phyloP scores from a whole-genome alignment of 305 asterid species.

The Fraxinus velutina region DNA sequence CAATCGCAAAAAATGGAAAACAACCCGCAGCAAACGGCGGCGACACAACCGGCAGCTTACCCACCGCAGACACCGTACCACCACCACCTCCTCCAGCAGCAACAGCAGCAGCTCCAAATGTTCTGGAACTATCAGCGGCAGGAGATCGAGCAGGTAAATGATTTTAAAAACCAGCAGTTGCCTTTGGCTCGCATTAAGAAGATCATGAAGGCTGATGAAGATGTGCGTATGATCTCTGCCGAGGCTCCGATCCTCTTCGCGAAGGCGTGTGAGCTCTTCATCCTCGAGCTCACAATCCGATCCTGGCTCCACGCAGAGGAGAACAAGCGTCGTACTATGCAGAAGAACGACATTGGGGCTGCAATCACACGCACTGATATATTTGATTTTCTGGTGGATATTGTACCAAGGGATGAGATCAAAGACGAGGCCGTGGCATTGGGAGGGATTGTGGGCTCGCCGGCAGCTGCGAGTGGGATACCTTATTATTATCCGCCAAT shows the following conservation, averaged over 20 bases:
- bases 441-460: conserved; percentile 31
- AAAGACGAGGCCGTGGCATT: conserved; percentile 55
- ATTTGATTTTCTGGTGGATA: conserved; percentile 81
- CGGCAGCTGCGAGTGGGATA: conserved; percentile 39
- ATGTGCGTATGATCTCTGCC: conserved; percentile 93
- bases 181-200: conserved; percentile 88
- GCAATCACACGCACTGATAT: conserved; percentile 85
- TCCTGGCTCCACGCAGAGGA: conserved; percentile 98
- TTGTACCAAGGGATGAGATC: conserved; percentile 85
- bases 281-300: conserved; percentile 84
- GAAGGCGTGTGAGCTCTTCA: conserved; percentile 93
- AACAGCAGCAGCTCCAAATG: conserved; percentile 61
- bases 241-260: conserved; percentile 92
- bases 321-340: conserved; percentile 84
- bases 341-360: conserved; percentile 89
- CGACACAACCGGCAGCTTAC: conserved; percentile 46
- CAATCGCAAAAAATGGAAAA: conserved; percentile 47
- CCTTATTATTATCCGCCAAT: conserved; percentile 47
- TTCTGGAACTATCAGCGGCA: conserved; percentile 68
- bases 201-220: conserved; percentile 92
- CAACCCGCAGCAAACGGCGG: conserved; percentile 61
- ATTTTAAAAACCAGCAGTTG: conserved; percentile 78
- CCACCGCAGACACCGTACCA: conserved; percentile 61
- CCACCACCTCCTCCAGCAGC: conserved; percentile 42
- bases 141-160: conserved; percentile 69